Conservation (phyloP, 176 grass and related monocot species). For the Eleusine indica region DNA sequence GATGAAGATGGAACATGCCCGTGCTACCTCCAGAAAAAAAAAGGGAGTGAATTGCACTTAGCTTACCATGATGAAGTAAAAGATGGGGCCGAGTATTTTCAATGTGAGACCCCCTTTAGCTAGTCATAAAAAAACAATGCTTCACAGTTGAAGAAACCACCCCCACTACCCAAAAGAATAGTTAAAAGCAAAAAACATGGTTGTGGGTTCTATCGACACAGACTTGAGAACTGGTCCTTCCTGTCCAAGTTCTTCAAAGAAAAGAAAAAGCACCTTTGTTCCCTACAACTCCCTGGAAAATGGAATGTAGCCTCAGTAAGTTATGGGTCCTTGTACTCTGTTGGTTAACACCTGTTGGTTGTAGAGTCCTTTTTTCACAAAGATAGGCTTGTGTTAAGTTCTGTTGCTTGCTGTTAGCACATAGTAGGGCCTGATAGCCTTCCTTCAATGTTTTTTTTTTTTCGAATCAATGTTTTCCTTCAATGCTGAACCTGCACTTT, state of each 20-base stretch:
- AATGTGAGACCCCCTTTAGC: not conserved
- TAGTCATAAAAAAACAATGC: conserved; percentile 1
- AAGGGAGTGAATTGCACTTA: not conserved
- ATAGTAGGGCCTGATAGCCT: not conserved
- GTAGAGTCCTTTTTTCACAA: conserved; percentile 7
- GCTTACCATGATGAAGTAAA: not conserved
- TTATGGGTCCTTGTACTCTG: not conserved
- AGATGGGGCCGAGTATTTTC: not conserved
- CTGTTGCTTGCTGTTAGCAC: conserved; percentile 3
- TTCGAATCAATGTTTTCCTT: not conserved
- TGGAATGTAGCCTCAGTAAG: not conserved
- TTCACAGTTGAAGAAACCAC: not conserved
- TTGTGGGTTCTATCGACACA: not conserved
- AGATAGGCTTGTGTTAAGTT: not conserved
- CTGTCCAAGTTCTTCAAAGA: not conserved
- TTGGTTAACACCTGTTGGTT: not conserved
- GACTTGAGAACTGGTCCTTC: no score
- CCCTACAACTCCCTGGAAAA: not conserved
- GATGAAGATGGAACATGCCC: not conserved
- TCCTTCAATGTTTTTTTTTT: not conserved
- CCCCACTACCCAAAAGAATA: not conserved
- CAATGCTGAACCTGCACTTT: not conserved
- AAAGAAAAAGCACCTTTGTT: not conserved
- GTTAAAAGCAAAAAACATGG: not conserved
- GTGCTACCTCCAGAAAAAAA: not conserved